Percentiles rank a stretch among this genome's conserved stretches.
Conservation (phyloP, 352 stramenopile genomes). For the Globisporangium heterothallicum region DNA sequence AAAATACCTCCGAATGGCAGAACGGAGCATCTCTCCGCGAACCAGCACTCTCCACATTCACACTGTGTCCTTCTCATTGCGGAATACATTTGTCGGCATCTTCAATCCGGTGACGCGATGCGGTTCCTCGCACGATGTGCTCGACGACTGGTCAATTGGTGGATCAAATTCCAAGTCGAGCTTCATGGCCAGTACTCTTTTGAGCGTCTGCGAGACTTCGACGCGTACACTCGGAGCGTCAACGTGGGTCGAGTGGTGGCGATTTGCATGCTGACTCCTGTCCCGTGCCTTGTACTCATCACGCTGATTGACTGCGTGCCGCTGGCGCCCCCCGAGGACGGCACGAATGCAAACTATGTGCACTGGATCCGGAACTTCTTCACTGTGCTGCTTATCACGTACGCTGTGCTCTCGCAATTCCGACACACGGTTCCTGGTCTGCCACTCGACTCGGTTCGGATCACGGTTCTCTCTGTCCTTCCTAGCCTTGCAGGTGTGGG, state of each 20-base stretch:
- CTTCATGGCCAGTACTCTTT: slow-evolving; percentile 17
- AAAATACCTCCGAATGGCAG: too few relatives aligned
- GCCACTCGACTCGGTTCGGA: background rate
- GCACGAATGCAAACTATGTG: slow-evolving; percentile 1
- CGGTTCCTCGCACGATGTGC: background rate
- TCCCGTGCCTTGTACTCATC: slow-evolving; percentile 5
- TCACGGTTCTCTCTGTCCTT: background rate
- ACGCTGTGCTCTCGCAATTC: background rate
- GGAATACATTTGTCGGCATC: background rate
- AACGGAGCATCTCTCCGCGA: too few relatives aligned
- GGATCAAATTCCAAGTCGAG: slow-evolving; percentile 14
- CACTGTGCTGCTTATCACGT: background rate
- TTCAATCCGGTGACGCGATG: background rate
- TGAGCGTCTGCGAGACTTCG: slow-evolving; percentile 1
- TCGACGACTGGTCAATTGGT: background rate
- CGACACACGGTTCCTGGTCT: background rate
- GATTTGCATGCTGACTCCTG: slow-evolving; percentile 6
- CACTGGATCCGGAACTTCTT: slow-evolving; percentile 9
- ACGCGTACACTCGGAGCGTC: background rate
- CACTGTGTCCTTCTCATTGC: too few relatives aligned
- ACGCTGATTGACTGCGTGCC: slow-evolving; percentile 10
- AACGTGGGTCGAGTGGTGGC: background rate
- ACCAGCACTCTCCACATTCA: too few relatives aligned
- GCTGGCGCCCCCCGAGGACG: background rate
- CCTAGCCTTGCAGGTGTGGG: background rate